Base-by-base conservation (phyloP, 1,284 basidiomycete genomes). In the Earliella scabrosa region DNA sequence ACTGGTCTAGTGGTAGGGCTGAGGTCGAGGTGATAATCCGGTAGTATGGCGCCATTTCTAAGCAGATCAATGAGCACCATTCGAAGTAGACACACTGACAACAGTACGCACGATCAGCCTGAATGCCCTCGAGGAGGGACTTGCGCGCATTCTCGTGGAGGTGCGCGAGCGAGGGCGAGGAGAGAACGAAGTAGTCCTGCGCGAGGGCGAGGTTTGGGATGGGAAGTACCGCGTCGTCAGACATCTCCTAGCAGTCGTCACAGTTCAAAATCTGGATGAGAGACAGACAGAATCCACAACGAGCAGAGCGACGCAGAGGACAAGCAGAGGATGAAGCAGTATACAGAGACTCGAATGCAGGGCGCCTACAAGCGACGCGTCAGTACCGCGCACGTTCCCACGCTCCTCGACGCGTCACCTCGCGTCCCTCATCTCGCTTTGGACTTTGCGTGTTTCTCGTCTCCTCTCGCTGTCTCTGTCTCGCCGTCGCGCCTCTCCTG, bases 11-110 rank as follows among this genome's bases (percentile, higher is more conserved):
- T 0, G 76, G 70, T 1, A 89, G 73, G 1, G 73, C 73, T 43
- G 67, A 75, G 7, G 78, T 72, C 1, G 83, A 74, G 1, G 82
- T 82, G 54, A 90, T 78, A 13, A 78, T 73, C 43, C 75, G 77
- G 69, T 89, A 88, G 72, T 92, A 96, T 0, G 94, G 90, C 2
- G 85, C 86, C 94, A 96, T 96, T 66, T 93, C 92, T 83, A 16
- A 65, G 24, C 50, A 24, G 23, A 35, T 26, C 11, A 8, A 5
- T 50, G 18, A 52, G 29, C 16, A 23, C 10, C 11, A n/a, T 4
- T 5, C 16, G n/a, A 8, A 0, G 35, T 7, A 27, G 3, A 18
- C 20, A 14, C n/a, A n/a, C n/a, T n/a, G n/a, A n/a, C n/a, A 1
- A 20, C 7, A 7, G 20, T 18, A 79, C 88, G 63, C 67, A 93